Evolutionary conservation across 768 basidiomycete genomes (phyloP).

Genomic region (Panaeolus papilionaceus): DNA sequence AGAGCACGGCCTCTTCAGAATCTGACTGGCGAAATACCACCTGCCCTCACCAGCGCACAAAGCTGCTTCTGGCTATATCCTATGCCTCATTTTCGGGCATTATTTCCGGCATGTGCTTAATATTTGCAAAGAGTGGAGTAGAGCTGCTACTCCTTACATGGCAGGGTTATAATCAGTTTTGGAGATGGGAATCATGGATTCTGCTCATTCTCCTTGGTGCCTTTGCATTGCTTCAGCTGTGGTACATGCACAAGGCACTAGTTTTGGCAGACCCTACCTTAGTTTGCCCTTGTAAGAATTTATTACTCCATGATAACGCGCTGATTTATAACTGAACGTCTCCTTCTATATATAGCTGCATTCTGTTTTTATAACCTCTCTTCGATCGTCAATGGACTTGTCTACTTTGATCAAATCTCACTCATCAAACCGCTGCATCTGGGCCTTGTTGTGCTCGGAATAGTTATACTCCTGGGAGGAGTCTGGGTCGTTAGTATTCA

Average conservation of each 20-base stretch:
- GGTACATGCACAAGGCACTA: constrained; percentile 84
- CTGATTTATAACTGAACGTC: constrained; percentile 24
- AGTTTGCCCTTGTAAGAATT: constrained; percentile 77
- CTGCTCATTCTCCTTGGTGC: constrained; percentile 72
- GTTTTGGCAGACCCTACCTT: constrained; percentile 84
- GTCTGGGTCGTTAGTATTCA: constrained; percentile 91
- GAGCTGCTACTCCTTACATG: constrained; percentile 85
- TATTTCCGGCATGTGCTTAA: constrained; percentile 88
- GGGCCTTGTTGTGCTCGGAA: constrained; percentile 78
- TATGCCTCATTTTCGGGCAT: constrained; percentile 91
- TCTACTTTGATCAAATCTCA: constrained; percentile 88
- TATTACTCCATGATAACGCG: constrained; percentile 15
- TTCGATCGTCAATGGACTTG: constrained; percentile 87
- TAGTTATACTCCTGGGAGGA: constrained; percentile 78
- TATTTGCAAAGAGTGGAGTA: constrained; percentile 94
- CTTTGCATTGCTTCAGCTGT: constrained; percentile 83
- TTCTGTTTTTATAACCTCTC: constrained; percentile 97
- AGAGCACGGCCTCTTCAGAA: constrained; percentile 32
- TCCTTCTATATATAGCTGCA: constrained; percentile 59
- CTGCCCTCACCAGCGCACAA: constrained; percentile 46
- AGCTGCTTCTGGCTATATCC: constrained; percentile 75
- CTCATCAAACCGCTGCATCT: constrained; percentile 74
- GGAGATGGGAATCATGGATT: constrained; percentile 85
- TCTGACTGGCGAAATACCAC: constrained; percentile 15
- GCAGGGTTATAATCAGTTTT: constrained; percentile 79